These are phyloP conservation scores for Suhomyces yuchorum DNA, from an alignment of 1,139 yeast species.

Conservation along the genomic window DNA sequence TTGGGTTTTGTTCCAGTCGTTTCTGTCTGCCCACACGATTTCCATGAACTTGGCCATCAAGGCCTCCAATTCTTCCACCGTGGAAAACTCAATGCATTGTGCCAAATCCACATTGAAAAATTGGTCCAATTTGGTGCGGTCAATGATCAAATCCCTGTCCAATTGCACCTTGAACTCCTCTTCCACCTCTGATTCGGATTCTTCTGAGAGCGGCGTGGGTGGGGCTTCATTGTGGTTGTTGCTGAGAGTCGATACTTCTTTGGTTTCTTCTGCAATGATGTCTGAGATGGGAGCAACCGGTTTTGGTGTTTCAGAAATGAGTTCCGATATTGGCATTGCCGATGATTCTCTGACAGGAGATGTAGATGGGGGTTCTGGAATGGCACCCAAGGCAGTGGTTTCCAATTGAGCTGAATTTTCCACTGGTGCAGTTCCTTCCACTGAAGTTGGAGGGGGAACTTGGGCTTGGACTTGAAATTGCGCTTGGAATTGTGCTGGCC, in stretches of 20 bases:
- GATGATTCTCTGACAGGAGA: not conserved
- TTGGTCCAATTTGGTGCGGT: conserved; percentile 26
- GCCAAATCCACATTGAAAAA: conserved; percentile 35
- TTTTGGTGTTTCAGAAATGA: not conserved
- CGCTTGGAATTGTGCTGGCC: not conserved
- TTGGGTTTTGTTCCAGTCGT: conserved; percentile 62
- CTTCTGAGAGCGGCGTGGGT: conserved; percentile 3
- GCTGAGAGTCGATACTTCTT: not conserved
- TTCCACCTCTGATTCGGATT: conserved; percentile 27
- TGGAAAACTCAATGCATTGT: conserved; percentile 48
- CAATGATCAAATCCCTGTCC: conserved; percentile 28
- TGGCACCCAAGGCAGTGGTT: no score
- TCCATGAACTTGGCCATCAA: conserved; percentile 74
- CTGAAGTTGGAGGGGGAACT: not conserved
- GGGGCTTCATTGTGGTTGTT: not conserved
- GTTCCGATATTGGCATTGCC: not conserved
- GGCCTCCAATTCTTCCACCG: conserved; percentile 74
- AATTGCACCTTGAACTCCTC: conserved; percentile 23
- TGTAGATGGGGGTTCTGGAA: no score
- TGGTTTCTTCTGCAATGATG: not conserved
- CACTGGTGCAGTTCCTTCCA: not conserved
- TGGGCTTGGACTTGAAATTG: not conserved
- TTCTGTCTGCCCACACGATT: conserved; percentile 70
- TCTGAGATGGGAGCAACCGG: not conserved
- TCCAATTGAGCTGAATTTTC: no score